Percentiles rank a stretch among this genome's conserved stretches.
phyloP scores from a whole-genome alignment of 352 stramenopile species.

The Globisporangium sylvaticum region DNA sequence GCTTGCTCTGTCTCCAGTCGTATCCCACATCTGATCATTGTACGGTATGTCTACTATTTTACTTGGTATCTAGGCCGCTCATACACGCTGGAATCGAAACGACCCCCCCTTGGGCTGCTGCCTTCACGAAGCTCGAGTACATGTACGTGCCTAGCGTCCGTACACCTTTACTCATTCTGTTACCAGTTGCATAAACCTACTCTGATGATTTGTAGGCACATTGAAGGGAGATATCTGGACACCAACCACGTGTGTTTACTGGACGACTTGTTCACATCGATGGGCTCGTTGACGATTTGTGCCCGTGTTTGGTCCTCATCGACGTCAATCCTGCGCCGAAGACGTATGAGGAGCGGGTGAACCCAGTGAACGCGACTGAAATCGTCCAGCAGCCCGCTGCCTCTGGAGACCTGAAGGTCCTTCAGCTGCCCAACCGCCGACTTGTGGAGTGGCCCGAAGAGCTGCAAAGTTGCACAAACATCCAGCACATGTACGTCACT shows the following conservation, averaged over 20 bases:
- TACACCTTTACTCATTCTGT: no score
- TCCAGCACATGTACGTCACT: constrained; percentile 38
- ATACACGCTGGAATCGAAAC: no score
- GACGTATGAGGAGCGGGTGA: constrained; percentile 24
- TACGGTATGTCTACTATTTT: no score
- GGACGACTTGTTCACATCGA: no score
- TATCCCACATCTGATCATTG: background rate
- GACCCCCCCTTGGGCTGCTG: no score
- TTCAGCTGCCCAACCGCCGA: constrained; percentile 38
- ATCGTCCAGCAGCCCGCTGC: constrained; percentile 21
- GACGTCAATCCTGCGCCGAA: constrained; percentile 18
- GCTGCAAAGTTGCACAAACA: constrained; percentile 23
- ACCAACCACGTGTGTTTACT: no score
- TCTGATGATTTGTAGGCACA: no score
- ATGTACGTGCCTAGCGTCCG: no score
- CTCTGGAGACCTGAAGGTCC: constrained; percentile 27
- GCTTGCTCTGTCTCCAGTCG: background rate
- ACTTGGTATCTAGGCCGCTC: no score
- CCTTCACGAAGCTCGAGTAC: no score
- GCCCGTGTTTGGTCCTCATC: constrained; percentile 34
- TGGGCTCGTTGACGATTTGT: constrained; percentile 10
- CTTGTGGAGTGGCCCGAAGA: constrained; percentile 23
- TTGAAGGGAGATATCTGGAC: no score
- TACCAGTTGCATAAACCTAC: no score
- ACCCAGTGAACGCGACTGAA: constrained; percentile 22